Percentiles rank a stretch among this genome's conserved stretches.
Conservation (phyloP, 768 basidiomycete genomes). For the Termitomyces sp. region DNA sequence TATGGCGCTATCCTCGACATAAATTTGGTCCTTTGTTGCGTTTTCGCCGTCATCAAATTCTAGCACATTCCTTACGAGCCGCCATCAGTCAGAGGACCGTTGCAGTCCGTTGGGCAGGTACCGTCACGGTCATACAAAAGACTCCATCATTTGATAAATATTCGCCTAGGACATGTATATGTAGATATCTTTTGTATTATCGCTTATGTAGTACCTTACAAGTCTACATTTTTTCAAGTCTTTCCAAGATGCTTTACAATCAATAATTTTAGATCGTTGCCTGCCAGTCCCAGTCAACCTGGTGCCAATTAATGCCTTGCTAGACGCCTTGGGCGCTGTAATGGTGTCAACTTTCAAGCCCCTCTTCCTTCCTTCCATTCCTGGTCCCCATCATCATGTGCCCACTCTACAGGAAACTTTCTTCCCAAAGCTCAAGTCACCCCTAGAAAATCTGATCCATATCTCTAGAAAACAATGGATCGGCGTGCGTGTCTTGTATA, state of each 20-base stretch:
- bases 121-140: slow-evolving; percentile 4
- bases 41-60: slow-evolving; percentile 11
- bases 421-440: background rate
- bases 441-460: background rate
- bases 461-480: background rate
- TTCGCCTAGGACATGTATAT: background rate
- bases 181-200: background rate
- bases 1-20: background rate
- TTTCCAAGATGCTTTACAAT: background rate
- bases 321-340: background rate
- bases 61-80: slow-evolving; percentile 12
- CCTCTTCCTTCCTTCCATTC: background rate
- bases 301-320: background rate
- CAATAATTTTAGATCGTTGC: background rate
- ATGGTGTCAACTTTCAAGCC: background rate
- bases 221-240: background rate
- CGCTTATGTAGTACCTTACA: background rate
- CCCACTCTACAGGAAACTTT: background rate
- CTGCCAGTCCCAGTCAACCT: background rate
- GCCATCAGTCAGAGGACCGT: slow-evolving; percentile 3
- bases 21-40: slow-evolving; percentile 9
- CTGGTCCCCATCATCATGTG: slow-evolving; percentile 1
- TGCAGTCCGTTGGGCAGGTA: slow-evolving; percentile 4
- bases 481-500: background rate
- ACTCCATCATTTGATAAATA: background rate